Conservation (phyloP, 768 basidiomycete genomes). For the Dioszegia hungarica region DNA sequence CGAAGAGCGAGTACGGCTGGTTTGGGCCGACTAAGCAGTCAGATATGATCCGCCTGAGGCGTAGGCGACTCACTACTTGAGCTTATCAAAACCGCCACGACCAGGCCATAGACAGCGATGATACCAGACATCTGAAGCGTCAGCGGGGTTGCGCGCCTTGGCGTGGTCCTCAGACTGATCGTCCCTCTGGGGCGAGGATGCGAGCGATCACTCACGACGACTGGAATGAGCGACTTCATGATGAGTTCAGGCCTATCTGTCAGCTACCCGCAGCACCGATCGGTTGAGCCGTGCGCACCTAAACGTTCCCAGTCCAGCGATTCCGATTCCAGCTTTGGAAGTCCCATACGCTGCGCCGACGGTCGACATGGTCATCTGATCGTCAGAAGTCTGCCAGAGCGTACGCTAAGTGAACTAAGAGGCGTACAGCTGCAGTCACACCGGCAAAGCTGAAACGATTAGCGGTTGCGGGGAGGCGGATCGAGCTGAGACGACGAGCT, state of each 20-base stretch:
- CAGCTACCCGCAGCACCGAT: background rate
- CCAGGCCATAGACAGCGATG: conserved; percentile 93
- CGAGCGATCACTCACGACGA: conserved; percentile 65
- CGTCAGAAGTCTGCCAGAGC: background rate
- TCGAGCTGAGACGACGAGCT: conserved; percentile 3
- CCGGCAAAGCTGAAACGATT: conserved; percentile 65
- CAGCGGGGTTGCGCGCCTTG: too few relatives aligned
- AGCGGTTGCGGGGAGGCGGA: background rate
- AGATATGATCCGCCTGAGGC: conserved; percentile 8
- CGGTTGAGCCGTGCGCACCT: conserved; percentile 46
- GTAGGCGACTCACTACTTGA: conserved; percentile 58
- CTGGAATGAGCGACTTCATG: conserved; percentile 95
- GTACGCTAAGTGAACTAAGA: too few relatives aligned
- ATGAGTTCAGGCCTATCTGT: conserved; percentile 71
- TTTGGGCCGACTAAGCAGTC: conserved; percentile 55
- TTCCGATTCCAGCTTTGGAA: conserved; percentile 93
- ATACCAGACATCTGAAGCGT: conserved; percentile 76
- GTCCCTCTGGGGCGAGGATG: too few relatives aligned
- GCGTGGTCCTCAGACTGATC: too few relatives aligned
- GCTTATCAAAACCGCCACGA: conserved; percentile 87
- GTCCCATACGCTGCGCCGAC: conserved; percentile 95
- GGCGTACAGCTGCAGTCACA: conserved; percentile 76
- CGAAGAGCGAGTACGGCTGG: conserved; percentile 70
- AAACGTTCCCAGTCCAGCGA: conserved; percentile 88
- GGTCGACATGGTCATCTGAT: conserved; percentile 91